phyloP scores from a whole-genome alignment of 768 basidiomycete species.

The Boletus patriciae region DNA sequence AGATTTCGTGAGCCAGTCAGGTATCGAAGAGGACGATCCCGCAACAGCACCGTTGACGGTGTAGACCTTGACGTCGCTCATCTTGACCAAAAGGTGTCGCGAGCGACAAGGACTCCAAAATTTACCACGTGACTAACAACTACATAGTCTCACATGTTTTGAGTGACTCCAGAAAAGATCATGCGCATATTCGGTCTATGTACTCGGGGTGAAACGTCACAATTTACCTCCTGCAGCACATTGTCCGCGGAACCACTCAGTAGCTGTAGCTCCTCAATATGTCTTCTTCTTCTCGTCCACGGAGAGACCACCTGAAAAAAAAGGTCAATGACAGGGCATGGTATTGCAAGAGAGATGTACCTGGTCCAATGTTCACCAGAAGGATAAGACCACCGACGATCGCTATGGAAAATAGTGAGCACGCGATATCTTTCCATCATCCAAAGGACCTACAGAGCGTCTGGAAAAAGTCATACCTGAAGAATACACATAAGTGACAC shows the following conservation, averaged over 20 bases:
- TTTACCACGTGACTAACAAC: slow-evolving; percentile 20
- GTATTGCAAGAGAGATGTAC: slow-evolving; percentile 37
- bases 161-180: slow-evolving; percentile 11
- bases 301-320: slow-evolving; percentile 82
- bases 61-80: slow-evolving; percentile 75
- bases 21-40: slow-evolving; percentile 87
- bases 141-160: background rate
- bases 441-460: slow-evolving; percentile 61
- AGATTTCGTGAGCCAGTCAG: slow-evolving; percentile 87
- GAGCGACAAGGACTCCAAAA: background rate
- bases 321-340: background rate
- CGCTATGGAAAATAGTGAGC: slow-evolving; percentile 40
- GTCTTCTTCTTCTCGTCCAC: slow-evolving; percentile 99
- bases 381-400: slow-evolving; percentile 98
- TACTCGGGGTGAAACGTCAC: slow-evolving; percentile 15
- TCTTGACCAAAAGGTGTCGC: slow-evolving; percentile 1
- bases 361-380: slow-evolving; percentile 98
- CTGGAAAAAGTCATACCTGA: slow-evolving; percentile 98
- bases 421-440: background rate
- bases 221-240: slow-evolving; percentile 8
- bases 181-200: slow-evolving; percentile 20
- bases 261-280: slow-evolving; percentile 42
- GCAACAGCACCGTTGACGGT: slow-evolving; percentile 92
- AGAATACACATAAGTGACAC: slow-evolving; percentile 23
- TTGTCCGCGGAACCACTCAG: background rate